phyloP scores from a whole-genome alignment of 257 asterid species.

The Nicotiana tomentosiformis region DNA sequence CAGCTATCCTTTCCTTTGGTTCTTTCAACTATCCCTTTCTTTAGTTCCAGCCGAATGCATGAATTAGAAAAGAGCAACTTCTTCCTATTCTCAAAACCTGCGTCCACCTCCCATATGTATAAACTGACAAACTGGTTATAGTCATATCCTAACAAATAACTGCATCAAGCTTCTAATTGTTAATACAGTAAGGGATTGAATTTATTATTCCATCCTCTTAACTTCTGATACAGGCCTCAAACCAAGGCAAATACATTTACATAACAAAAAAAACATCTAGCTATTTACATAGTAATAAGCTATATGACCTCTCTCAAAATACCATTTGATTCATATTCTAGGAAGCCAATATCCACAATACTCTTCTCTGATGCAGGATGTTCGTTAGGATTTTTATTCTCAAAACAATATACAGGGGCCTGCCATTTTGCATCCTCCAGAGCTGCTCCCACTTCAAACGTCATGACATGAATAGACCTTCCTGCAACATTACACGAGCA shows the following conservation, averaged over 20 bases:
- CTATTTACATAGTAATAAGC: background rate
- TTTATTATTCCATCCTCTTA: background rate
- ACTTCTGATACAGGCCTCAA: background rate
- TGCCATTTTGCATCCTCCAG: slow-evolving; percentile 77
- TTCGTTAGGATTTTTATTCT: slow-evolving; percentile 9
- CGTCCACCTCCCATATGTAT: no score
- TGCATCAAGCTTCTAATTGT: background rate
- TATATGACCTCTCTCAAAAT: background rate
- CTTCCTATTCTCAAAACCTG: no score
- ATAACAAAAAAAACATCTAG: background rate
- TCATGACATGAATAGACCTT: slow-evolving; percentile 75
- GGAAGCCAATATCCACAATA: background rate
- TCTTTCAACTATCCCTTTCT: no score
- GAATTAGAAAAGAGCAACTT: no score
- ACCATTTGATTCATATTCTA: background rate
- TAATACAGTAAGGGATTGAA: background rate
- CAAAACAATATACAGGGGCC: slow-evolving; percentile 71
- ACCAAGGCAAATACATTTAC: background rate
- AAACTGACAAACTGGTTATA: no score
- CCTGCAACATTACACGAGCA: slow-evolving; percentile 34
- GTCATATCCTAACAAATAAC: background rate
- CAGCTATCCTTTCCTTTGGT: no score
- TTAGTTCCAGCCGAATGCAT: no score
- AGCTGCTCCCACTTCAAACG: slow-evolving; percentile 81
- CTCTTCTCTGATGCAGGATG: background rate